phyloP scores from a whole-genome alignment of 2,329 filamentous ascomycete species.

The Sarocladium kiliense region DNA sequence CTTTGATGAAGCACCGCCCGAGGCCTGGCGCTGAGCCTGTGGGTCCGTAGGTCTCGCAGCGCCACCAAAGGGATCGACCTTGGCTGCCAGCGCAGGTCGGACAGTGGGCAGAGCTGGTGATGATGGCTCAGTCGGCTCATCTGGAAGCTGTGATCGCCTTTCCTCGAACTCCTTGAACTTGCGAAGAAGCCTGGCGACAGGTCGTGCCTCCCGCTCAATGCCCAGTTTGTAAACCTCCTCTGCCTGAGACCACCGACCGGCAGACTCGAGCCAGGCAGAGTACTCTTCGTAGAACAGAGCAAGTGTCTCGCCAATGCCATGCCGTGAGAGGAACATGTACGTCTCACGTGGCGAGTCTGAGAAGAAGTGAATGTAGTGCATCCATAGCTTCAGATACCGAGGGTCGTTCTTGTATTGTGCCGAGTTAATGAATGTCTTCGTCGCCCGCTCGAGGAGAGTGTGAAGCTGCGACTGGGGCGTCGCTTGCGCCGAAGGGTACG shows the following conservation, averaged over 20 bases:
- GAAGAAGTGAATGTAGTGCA: slow-evolving; percentile 90
- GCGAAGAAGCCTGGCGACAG: slow-evolving; percentile 72
- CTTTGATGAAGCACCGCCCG: slow-evolving; percentile 49
- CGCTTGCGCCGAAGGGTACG: slow-evolving; percentile 90
- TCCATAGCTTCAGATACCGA: slow-evolving; percentile 87
- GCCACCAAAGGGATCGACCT: slow-evolving; percentile 73
- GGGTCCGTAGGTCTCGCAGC: slow-evolving; percentile 53
- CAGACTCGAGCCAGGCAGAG: slow-evolving; percentile 83
- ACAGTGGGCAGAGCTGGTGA: slow-evolving; percentile 84
- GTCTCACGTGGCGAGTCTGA: slow-evolving; percentile 89
- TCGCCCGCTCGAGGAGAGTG: slow-evolving; percentile 84
- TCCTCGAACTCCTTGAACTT: slow-evolving; percentile 92
- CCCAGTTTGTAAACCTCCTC: slow-evolving; percentile 91
- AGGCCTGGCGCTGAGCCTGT: slow-evolving; percentile 55
- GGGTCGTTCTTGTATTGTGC: slow-evolving; percentile 92
- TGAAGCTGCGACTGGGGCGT: slow-evolving; percentile 88
- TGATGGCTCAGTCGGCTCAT: slow-evolving; percentile 60
- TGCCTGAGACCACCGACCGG: slow-evolving; percentile 80
- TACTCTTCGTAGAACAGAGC: slow-evolving; percentile 98
- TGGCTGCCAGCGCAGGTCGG: slow-evolving; percentile 77
- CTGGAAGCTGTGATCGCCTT: slow-evolving; percentile 65
- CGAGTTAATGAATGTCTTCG: slow-evolving; percentile 80
- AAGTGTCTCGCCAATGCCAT: slow-evolving; percentile 78
- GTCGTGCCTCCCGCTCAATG: slow-evolving; percentile 81
- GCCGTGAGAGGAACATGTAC: slow-evolving; percentile 84